A percentile compares a stretch with the other conserved stretches of the same genome.
Evolutionary conservation across 768 basidiomycete species (phyloP).

Genomic region (Russula virescens): DNA sequence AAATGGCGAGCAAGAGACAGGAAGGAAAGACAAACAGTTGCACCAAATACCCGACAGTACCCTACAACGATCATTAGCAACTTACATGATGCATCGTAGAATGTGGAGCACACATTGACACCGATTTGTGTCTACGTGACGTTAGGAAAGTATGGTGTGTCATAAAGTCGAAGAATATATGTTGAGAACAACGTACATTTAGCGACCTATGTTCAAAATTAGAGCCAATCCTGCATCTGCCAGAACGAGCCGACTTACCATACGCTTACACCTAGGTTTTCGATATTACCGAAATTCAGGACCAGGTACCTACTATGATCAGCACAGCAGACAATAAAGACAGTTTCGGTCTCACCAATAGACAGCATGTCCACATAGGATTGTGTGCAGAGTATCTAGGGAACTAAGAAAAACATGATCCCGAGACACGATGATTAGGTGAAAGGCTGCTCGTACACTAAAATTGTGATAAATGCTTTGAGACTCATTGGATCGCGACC

Average conservation of each 20-base stretch:
- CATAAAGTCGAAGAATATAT: slow-evolving; percentile 25
- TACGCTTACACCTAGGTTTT: too few species aligned
- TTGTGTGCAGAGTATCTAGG: slow-evolving; percentile 41
- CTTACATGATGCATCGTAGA: not conserved
- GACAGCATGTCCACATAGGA: slow-evolving; percentile 39
- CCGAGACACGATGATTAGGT: not conserved
- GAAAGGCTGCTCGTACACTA: not conserved
- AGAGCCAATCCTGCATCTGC: not conserved
- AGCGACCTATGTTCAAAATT: slow-evolving; percentile 17
- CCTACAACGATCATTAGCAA: not conserved
- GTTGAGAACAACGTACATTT: slow-evolving; percentile 20
- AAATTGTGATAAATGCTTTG: not conserved
- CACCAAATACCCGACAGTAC: not conserved
- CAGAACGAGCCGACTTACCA: not conserved
- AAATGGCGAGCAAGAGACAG: not conserved
- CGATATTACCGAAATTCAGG: too few species aligned
- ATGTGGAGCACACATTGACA: not conserved
- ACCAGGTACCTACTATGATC: not conserved
- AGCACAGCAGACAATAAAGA: not conserved
- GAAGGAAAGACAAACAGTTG: not conserved
- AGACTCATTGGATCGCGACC: not conserved
- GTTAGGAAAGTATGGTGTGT: not conserved
- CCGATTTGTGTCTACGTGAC: not conserved
- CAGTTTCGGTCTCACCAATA: slow-evolving; percentile 36
- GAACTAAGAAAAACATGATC: slow-evolving; percentile 27